Evolutionary conservation across 2,329 filamentous ascomycete species (phyloP).

Genomic region (Colletotrichum lupini): DNA sequence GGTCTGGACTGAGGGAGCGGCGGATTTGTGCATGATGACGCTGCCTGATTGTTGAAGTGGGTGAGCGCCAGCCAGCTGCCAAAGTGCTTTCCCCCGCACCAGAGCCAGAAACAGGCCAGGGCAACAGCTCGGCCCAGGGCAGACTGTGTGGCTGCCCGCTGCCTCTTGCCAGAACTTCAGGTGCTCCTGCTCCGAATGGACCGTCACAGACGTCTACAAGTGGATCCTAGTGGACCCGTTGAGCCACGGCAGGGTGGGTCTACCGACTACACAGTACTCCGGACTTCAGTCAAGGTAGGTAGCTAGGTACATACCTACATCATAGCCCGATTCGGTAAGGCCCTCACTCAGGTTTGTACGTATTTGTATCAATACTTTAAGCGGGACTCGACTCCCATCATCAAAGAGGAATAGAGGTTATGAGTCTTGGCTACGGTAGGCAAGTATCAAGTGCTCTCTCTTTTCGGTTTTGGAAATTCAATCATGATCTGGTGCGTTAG

Average conservation of each 20-base stretch:
- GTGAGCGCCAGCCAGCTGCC: no score
- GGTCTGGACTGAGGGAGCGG: constrained; percentile 9
- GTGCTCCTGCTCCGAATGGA: no score
- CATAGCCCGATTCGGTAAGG: neutral
- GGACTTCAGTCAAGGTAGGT: no score
- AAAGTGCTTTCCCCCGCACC: constrained; percentile 25
- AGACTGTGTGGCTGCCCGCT: constrained; percentile 27
- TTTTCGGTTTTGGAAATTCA: no score
- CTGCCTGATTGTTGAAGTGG: constrained; percentile 28
- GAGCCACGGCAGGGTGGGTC: constrained; percentile 24
- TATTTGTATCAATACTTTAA: neutral
- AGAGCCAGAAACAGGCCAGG: constrained; percentile 26
- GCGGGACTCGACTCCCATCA: neutral
- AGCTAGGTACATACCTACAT: neutral
- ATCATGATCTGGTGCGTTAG: no score
- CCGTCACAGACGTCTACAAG: neutral
- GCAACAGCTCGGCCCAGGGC: constrained; percentile 12
- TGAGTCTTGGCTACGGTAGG: neutral
- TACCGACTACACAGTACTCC: neutral
- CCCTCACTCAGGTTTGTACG: neutral
- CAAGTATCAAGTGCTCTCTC: neutral
- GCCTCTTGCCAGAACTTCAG: no score
- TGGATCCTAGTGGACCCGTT: neutral
- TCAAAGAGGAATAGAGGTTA: no score
- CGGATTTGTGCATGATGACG: constrained; percentile 34